A percentile compares a stretch with the other conserved stretches of the same genome.
These are phyloP conservation scores for Ricinus communis DNA, from an alignment of 345 rosid genomes.

Conservation along the genomic window DNA sequence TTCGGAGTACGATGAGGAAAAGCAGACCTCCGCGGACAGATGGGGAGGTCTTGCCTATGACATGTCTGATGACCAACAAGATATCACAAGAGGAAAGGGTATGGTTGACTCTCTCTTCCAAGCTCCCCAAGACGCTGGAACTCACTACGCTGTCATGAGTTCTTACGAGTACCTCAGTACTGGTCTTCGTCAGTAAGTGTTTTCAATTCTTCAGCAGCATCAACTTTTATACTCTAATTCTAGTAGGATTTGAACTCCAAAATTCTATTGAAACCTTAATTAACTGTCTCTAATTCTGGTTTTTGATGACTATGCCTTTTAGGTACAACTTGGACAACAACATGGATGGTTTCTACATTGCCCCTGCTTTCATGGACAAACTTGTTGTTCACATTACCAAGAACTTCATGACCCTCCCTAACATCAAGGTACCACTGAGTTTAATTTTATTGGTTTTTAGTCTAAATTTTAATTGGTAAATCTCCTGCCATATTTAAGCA, in stretches of 20 bases:
- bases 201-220: neutral
- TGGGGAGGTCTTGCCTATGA: constrained; percentile 78
- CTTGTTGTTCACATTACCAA: constrained; percentile 89
- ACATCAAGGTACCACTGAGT: constrained; percentile 61
- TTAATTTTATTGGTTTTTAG: too few species aligned
- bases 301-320: constrained; percentile 13
- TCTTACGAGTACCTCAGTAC: constrained; percentile 84
- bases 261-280: neutral
- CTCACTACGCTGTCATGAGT: constrained; percentile 77
- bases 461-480: too few species aligned
- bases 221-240: neutral
- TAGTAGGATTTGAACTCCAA: neutral
- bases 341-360: constrained; percentile 84
- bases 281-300: neutral
- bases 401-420: constrained; percentile 92
- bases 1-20: constrained; percentile 50
- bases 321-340: constrained; percentile 82
- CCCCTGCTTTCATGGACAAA: constrained; percentile 99
- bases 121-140: constrained; percentile 72
- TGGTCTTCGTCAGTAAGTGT: constrained; percentile 69
- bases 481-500: neutral
- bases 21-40: constrained; percentile 67
- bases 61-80: constrained; percentile 89
- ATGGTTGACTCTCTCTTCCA: constrained; percentile 92
- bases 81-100: constrained; percentile 91